These are phyloP conservation scores for Quercus parvula DNA, from an alignment of 306 rosid species.

Conservation along the genomic window DNA sequence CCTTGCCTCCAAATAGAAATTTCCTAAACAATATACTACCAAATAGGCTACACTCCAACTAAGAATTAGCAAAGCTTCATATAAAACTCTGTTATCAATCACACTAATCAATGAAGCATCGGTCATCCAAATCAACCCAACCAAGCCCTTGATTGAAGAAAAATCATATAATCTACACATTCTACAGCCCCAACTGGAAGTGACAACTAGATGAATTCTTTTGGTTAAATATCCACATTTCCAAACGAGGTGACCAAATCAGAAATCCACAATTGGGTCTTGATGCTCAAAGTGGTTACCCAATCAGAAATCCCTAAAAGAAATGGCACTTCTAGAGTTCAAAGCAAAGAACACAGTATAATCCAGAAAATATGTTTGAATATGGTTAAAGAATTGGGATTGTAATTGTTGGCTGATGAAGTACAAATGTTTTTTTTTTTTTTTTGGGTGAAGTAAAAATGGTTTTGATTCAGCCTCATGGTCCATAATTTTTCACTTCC, in stretches of 20 bases:
- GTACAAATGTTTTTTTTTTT: too few species aligned
- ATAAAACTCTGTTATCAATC: constrained; percentile 14
- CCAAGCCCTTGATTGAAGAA: constrained; percentile 26
- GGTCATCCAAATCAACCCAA: constrained; percentile 28
- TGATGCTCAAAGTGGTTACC: constrained; percentile 33
- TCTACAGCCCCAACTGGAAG: constrained; percentile 20
- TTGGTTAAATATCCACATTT: constrained; percentile 15
- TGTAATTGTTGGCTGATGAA: constrained; percentile 19
- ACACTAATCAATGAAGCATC: constrained; percentile 19
- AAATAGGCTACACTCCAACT: too few species aligned
- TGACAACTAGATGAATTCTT: constrained; percentile 22
- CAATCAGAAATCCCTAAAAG: background rate
- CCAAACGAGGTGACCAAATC: constrained; percentile 21
- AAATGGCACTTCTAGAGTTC: constrained; percentile 23
- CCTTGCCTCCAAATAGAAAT: constrained; percentile 4
- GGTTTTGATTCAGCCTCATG: background rate
- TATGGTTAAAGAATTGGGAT: background rate
- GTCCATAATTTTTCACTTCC: background rate
- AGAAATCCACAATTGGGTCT: constrained; percentile 25
- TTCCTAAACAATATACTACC: constrained; percentile 7
- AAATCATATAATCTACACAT: constrained; percentile 39
- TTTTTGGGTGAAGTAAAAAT: background rate
- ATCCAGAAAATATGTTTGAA: background rate
- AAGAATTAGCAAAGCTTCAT: too few species aligned
- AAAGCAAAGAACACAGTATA: constrained; percentile 15